A percentile compares a stretch with the other conserved stretches of the same genome.
Conservation (phyloP, 2,329 filamentous ascomycete genomes). For the Verticillium zaregamsianum region DNA sequence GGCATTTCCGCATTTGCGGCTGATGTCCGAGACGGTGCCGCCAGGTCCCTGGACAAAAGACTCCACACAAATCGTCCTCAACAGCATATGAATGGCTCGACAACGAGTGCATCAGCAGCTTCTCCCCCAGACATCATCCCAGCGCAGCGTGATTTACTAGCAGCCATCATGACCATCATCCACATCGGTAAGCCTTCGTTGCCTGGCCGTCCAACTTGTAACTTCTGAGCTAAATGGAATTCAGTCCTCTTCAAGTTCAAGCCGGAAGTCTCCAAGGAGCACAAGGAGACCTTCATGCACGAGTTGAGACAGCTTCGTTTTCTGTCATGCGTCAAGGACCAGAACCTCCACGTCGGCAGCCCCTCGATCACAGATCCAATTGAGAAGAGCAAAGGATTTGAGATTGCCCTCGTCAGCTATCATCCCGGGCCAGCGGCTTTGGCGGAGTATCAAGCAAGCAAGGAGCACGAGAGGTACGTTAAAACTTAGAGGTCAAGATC, state of each 20-base stretch:
- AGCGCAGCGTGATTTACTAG: neutral
- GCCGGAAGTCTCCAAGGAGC: constrained; percentile 31
- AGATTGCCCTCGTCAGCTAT: constrained; percentile 47
- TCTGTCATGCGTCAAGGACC: constrained; percentile 41
- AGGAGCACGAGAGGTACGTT: constrained; percentile 43
- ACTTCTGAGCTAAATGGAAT: neutral
- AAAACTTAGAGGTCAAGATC: neutral
- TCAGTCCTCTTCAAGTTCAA: constrained; percentile 48
- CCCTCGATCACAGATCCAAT: constrained; percentile 48
- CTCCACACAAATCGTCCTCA: neutral
- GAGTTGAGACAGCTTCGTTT: constrained; percentile 45
- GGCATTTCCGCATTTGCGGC: neutral
- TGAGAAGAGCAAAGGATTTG: constrained; percentile 47
- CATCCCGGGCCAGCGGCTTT: constrained; percentile 41
- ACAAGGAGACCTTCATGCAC: constrained; percentile 38
- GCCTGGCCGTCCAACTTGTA: no score
- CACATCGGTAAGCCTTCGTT: constrained; percentile 24
- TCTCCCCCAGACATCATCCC: neutral
- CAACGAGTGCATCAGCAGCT: neutral
- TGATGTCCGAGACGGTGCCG: neutral
- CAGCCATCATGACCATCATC: constrained; percentile 25
- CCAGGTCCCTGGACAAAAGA: neutral
- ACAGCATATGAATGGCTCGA: neutral
- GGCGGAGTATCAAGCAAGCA: constrained; percentile 46
- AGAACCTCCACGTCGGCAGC: constrained; percentile 46